Base-by-base conservation (phyloP, 305 asterid species). In the Striga hermonthica region DNA sequence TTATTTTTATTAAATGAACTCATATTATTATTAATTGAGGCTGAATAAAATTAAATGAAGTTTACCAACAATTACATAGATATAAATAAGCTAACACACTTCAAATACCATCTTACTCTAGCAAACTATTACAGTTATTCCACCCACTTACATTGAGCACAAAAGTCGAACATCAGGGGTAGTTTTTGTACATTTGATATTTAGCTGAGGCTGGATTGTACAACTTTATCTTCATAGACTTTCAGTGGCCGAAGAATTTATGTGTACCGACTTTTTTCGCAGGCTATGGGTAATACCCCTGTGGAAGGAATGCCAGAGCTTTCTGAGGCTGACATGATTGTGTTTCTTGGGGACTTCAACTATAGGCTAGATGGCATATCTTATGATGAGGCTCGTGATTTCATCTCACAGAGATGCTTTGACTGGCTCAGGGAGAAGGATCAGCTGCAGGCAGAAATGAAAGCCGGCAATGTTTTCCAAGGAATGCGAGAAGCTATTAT, bases 401-500 rank as follows among this genome's bases (percentile, higher is more conserved):
- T 90, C 74, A 80, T 93, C 71, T 90, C 97, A 9, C 98, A 93
- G 76, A 84, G 98, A 84, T 74, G 90, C 80, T 93, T 93, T 77
- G 98, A 90, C 73, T 93, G 97, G 98, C 95, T 93, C 35, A 79
- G 88, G 72, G 97, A 93, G 74, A 90, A 77, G 74, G 98, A 93
- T 79, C 98, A 93, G 76, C 72, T 93, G 80, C 85, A 70, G 58
- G 86, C 90, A 40, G 97, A 93, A 79, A 93, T 93, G 98, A 74
- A 75, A 75, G 89, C 91, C 72, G 98, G 98, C 49, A 87, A 87
- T 73, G 98, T 84, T 63, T 93, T 93, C 76, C 98, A 93, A 68
- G 98, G 98, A 79, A 83, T 93, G 97, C 91, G 98, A 49, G 98
- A 93, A 78, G 98, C 95, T 70, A 80, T 81, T 71, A 85, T 93